These are phyloP conservation scores for Phytopythium helicoides DNA, from an alignment of 352 stramenopile genomes.

Conservation along the genomic window DNA sequence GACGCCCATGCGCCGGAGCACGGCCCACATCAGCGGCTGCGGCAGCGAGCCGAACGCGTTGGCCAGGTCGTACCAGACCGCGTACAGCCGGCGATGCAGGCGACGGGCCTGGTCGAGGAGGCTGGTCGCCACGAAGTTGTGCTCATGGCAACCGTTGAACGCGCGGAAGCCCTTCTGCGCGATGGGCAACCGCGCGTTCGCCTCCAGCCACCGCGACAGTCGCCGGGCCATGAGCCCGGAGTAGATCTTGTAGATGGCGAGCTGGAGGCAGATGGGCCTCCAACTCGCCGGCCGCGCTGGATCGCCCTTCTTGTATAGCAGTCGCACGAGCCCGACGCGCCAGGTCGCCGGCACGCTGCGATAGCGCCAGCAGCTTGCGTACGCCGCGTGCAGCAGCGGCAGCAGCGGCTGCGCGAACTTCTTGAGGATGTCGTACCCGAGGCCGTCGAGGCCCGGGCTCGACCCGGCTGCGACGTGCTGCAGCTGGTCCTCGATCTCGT, in stretches of 20 bases:
- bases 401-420: no score
- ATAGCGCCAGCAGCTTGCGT: conserved; percentile 15
- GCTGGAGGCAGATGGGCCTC: conserved; percentile 31
- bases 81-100: conserved; percentile 7
- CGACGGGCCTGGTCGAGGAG: conserved; percentile 19
- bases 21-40: conserved; percentile 11
- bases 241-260: conserved; percentile 34
- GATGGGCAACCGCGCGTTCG: conserved; percentile 8
- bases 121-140: conserved; percentile 22
- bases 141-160: conserved; percentile 23
- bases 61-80: conserved; percentile 23
- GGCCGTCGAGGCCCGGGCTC: conserved; percentile 16
- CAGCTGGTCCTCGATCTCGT: conserved; percentile 25
- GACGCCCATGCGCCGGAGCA: conserved; percentile 10
- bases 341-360: conserved; percentile 11
- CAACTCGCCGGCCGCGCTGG: conserved; percentile 11
- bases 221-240: conserved; percentile 13
- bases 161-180: conserved; percentile 26
- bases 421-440: conserved; percentile 22
- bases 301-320: conserved; percentile 27
- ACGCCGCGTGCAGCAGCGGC: conserved; percentile 7
- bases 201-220: conserved; percentile 13
- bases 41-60: conserved; percentile 24
- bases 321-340: conserved; percentile 14
- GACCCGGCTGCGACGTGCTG: not conserved